A percentile compares a stretch with the other conserved stretches of the same genome.
Conservation (phyloP, 257 asterid genomes). For the Primulina eburnea region DNA sequence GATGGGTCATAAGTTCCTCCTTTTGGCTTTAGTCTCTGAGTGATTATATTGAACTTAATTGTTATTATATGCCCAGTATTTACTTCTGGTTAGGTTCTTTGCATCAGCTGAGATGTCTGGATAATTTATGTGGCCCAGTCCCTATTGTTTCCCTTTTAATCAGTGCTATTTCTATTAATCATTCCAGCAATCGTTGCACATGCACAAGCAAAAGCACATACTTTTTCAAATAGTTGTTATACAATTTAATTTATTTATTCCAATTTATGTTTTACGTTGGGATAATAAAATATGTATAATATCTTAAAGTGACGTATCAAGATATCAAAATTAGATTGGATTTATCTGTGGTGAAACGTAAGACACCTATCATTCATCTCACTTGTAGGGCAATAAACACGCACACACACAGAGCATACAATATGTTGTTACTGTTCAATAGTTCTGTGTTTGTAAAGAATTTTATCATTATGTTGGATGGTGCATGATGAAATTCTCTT, state of each 20-base stretch:
- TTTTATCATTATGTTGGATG: background rate
- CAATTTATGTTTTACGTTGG: background rate
- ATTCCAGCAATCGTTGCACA: constrained; percentile 1
- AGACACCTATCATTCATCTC: background rate
- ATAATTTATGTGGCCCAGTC: background rate
- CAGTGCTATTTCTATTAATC: background rate
- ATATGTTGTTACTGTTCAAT: background rate
- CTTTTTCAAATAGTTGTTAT: background rate
- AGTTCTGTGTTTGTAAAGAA: too few species aligned
- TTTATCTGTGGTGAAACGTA: background rate
- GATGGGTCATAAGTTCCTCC: constrained; percentile 3
- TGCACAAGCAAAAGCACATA: background rate
- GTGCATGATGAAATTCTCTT: background rate
- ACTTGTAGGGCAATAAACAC: background rate
- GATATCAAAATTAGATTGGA: background rate
- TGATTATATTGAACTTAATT: constrained; percentile 6
- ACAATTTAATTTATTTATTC: too few species aligned
- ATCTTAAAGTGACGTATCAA: too few species aligned
- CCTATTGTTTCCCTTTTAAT: background rate
- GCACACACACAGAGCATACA: background rate
- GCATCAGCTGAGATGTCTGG: background rate
- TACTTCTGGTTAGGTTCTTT: constrained; percentile 6
- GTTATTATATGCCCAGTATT: constrained; percentile 9
- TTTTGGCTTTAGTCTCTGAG: constrained; percentile 7
- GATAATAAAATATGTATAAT: background rate